Conservation (phyloP, 73 alveolate species). For the Diophrys sp. region DNA sequence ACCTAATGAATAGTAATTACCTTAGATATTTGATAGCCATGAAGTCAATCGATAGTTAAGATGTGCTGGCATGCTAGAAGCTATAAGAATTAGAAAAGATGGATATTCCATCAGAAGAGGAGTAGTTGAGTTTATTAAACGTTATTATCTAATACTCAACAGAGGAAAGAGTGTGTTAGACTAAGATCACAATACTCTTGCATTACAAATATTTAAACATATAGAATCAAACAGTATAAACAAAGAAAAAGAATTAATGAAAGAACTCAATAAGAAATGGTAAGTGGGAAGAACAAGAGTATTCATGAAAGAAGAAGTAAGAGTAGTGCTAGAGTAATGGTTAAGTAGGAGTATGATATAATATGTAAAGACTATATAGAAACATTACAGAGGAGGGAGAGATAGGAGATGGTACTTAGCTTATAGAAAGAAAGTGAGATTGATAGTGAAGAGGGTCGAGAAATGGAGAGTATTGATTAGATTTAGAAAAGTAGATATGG, state of each 20-base stretch:
- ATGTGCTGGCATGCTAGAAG: conserved; percentile 96
- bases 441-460: neutral
- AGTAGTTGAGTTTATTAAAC: conserved; percentile 77
- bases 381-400: conserved; percentile 17
- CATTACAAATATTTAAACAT: conserved; percentile 15
- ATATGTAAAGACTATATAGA: conserved; percentile 35
- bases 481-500: neutral
- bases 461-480: neutral
- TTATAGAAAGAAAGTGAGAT: neutral
- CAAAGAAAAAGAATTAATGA: neutral
- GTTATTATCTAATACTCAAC: conserved; percentile 49
- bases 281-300: conserved; percentile 67
- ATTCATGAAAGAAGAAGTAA: conserved; percentile 69
- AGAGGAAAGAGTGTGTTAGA: conserved; percentile 13
- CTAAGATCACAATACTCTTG: neutral
- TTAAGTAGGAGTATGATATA: conserved; percentile 18
- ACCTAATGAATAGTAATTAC: conserved; percentile 79
- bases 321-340: conserved; percentile 32
- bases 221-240: neutral
- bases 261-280: conserved; percentile 23
- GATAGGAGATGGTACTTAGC: conserved; percentile 14
- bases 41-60: conserved; percentile 85
- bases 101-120: conserved; percentile 77
- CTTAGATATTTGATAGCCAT: conserved; percentile 72
- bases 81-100: conserved; percentile 88